These are phyloP conservation scores for Nothophaeocryptopus gaeumannii DNA, from an alignment of 2,329 filamentous ascomycete genomes.

Conservation along the genomic window DNA sequence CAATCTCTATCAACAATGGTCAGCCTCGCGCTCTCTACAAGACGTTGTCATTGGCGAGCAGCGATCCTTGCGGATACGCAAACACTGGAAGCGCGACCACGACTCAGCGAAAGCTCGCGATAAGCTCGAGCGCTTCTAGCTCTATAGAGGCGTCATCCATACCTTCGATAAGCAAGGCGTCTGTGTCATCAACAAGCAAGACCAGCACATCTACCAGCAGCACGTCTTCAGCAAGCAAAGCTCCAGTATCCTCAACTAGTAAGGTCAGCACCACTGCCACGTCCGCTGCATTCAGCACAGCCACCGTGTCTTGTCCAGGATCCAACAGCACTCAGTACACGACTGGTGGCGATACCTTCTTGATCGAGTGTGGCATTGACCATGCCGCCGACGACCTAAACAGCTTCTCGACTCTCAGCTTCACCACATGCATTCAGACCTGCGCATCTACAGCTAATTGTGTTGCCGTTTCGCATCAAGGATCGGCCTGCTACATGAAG, in stretches of 20 bases:
- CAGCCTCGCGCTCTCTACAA: conserved; percentile 46
- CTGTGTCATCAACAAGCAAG: background rate
- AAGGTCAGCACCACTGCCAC: background rate
- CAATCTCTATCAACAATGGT: conserved; percentile 44
- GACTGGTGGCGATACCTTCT: conserved; percentile 22
- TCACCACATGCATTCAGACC: conserved; percentile 15
- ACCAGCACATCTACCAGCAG: background rate
- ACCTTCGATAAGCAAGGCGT: background rate
- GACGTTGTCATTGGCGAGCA: conserved; percentile 34
- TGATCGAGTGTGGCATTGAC: conserved; percentile 31
- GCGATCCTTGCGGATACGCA: conserved; percentile 34
- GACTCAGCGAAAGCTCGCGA: background rate
- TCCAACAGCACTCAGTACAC: conserved; percentile 21
- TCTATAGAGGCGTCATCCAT: background rate
- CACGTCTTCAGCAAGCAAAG: background rate
- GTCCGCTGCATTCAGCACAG: background rate
- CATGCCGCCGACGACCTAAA: conserved; percentile 27
- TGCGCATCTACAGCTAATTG: conserved; percentile 11
- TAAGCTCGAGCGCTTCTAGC: background rate
- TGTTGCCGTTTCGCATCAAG: conserved; percentile 19
- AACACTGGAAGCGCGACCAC: conserved; percentile 1
- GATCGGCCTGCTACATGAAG: conserved; percentile 33
- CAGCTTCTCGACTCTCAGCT: conserved; percentile 10
- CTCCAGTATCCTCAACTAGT: background rate
- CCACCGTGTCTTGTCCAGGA: background rate